Base-by-base conservation (phyloP, 768 basidiomycete genomes). In the Pleurotus djamor region DNA sequence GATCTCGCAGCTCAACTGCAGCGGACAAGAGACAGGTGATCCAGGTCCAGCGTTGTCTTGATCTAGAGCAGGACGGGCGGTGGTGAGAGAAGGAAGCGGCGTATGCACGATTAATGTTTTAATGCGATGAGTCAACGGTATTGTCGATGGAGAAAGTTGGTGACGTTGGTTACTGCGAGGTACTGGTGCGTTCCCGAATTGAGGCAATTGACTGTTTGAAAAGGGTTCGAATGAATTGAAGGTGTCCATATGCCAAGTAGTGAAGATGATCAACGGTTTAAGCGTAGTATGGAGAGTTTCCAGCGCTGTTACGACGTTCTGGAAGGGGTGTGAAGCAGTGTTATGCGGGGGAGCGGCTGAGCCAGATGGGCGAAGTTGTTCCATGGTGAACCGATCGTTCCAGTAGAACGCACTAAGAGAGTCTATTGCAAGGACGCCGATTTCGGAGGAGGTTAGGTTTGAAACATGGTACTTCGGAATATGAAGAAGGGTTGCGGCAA, bases 371-470 rank as follows among this genome's bases (percentile, higher is more conserved):
- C 74, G 79, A 55, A 76, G 61, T 63, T 84, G 84, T 69, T 92
- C 91, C 34, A 73, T 72, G 41, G 76, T 74, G 67, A 85, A 87
- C 44, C 88, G 83, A 68, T 94, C 92, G 2, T 79, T 61, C 92
- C 93, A 94, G 71, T 91, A 83, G 66, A 88, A 91, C 0, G 89
- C 69, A 68, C 87, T 87, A 59, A 92, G 70, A 12, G 91, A 92
- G 71, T 95, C 92, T 48, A 94, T 75, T 8, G 83, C 84, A 38
- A 95, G 71, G 57, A 92, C 64, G 5, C 85, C 86, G 9, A 94
- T 78, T 60, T 86, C 85, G 35, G 75, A 70, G 45, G 82, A 70
- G 35, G 80, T 76, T 60, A 87, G 77, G 55, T 76, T 71, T 14
- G 68, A 67, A 3, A 72, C 66, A 63, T 87, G 84, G 65, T 86